Conservation (phyloP, 2,329 filamentous ascomycete species). For the Ophiostoma ulmi region DNA sequence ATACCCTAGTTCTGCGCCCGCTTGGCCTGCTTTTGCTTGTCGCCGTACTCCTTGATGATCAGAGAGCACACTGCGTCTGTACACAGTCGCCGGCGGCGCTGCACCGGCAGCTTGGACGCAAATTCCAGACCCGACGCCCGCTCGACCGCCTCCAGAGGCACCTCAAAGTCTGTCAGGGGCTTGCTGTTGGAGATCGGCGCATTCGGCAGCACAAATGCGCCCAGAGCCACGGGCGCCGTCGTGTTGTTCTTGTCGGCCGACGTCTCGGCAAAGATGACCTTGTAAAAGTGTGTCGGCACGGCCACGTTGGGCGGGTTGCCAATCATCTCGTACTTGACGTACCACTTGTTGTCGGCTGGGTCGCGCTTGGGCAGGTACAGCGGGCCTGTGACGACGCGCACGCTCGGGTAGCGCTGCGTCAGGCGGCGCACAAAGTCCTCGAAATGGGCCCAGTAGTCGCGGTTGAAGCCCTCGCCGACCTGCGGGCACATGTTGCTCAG, state of each 20-base stretch:
- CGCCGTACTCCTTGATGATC: slow-evolving; percentile 71
- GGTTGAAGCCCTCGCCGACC: slow-evolving; percentile 96
- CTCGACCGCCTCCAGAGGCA: slow-evolving; percentile 88
- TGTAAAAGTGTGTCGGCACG: slow-evolving; percentile 98
- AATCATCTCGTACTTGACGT: slow-evolving; percentile 92
- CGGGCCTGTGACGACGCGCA: slow-evolving; percentile 88
- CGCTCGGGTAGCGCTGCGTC: slow-evolving; percentile 73
- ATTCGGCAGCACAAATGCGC: slow-evolving; percentile 93
- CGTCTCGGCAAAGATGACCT: slow-evolving; percentile 95
- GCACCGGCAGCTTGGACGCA: slow-evolving; percentile 67
- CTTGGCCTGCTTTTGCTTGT: slow-evolving; percentile 52
- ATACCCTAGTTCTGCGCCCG: slow-evolving; percentile 23
- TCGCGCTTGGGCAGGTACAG: slow-evolving; percentile 86
- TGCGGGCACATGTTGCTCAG: slow-evolving; percentile 97
- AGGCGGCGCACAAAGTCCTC: slow-evolving; percentile 92
- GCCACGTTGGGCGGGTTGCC: slow-evolving; percentile 89
- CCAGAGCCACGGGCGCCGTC: slow-evolving; percentile 72
- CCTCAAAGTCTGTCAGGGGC: slow-evolving; percentile 86
- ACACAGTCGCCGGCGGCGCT: slow-evolving; percentile 74
- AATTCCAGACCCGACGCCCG: slow-evolving; percentile 90
- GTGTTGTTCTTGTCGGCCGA: slow-evolving; percentile 53
- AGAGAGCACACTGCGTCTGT: slow-evolving; percentile 80
- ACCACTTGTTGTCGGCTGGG: slow-evolving; percentile 83
- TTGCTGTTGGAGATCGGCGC: slow-evolving; percentile 82
- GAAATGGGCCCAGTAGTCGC: slow-evolving; percentile 98